phyloP scores from a whole-genome alignment of 164 flowering plant species.

The Paratinospora sagittata region DNA sequence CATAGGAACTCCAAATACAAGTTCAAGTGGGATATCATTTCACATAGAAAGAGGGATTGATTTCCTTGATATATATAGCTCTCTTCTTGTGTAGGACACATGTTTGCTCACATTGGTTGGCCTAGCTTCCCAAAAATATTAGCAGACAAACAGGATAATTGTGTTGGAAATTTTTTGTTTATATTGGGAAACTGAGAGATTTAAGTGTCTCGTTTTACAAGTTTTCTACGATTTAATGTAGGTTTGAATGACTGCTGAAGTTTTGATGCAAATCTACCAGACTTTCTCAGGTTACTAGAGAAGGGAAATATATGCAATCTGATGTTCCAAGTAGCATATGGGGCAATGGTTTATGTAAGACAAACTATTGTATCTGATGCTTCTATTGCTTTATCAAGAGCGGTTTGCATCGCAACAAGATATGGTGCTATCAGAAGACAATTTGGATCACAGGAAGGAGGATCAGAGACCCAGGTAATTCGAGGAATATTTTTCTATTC shows the following conservation, averaged over 20 bases:
- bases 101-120: not conserved
- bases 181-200: not conserved
- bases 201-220: not conserved
- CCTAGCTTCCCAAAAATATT: not conserved
- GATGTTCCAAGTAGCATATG: slow-evolving; percentile 91
- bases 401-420: slow-evolving; percentile 90
- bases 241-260: slow-evolving; percentile 7
- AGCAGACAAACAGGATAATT: not conserved
- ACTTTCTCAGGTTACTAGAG: slow-evolving; percentile 78
- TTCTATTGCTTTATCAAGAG: slow-evolving; percentile 78
- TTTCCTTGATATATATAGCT: too few relatives aligned
- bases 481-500: not conserved
- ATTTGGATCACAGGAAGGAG: slow-evolving; percentile 89
- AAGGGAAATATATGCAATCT: slow-evolving; percentile 71
- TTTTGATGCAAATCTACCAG: slow-evolving; percentile 32
- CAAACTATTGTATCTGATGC: slow-evolving; percentile 87
- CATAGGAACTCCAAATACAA: too few relatives aligned
- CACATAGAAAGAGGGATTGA: too few relatives aligned
- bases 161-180: not conserved
- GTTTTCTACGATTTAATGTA: not conserved
- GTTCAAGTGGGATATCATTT: too few relatives aligned
- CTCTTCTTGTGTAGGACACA: not conserved
- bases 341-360: slow-evolving; percentile 94
- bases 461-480: slow-evolving; percentile 79
- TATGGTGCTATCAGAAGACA: slow-evolving; percentile 98